Base-by-base conservation (phyloP, 371 early-diverging fungal species). In the Rozella allomycis region DNA sequence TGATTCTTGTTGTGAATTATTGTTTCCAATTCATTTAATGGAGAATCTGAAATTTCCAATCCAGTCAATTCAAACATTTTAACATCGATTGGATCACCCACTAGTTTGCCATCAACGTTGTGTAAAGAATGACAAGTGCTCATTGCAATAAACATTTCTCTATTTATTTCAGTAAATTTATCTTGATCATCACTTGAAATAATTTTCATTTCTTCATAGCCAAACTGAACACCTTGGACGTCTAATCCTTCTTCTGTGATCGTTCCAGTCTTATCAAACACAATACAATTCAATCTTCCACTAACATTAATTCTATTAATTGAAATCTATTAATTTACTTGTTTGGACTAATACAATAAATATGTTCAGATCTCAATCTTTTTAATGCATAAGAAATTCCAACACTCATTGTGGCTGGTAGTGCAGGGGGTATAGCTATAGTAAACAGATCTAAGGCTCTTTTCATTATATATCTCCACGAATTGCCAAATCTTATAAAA, bases 41-140 rank as follows among this genome's bases (percentile, higher is more conserved):
- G 18, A 10, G 11, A 14, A 30, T 47, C 38, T 28, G 54, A 47
- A 7, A 94, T 45, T 17, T 73, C 58, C 82, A 88, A 88, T 3
- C 60, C 63, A 0, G 90, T 91, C 39, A 84, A 87, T 22, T 85
- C 78, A 60, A 98, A 88, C 94, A 99, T 93, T 50, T 85, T 84
- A 22, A 97, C 48, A 47, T 99, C 99, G 34, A 99, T 55, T 1
- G 96, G 94, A 51, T 98, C 98, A 3, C 99, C 99, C 23, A 96
- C 58, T 3, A 81, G 65, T 39, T 76, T 73, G 7, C 74, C 86
- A 25, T 80, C 62, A 1, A 98, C 70, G 5, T 81, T 67, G 49
- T 90, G 86, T 30, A 98, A 63, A 0, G 82, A 75, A 47, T 99
- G 98, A 43, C 98, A 99, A 1, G 88, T 77, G 0, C 90, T 75